Evolutionary conservation across 1,284 basidiomycete genomes (phyloP), one percentile per base, ranked within the genome.

Genomic region (Leccinum discolor): DNA sequence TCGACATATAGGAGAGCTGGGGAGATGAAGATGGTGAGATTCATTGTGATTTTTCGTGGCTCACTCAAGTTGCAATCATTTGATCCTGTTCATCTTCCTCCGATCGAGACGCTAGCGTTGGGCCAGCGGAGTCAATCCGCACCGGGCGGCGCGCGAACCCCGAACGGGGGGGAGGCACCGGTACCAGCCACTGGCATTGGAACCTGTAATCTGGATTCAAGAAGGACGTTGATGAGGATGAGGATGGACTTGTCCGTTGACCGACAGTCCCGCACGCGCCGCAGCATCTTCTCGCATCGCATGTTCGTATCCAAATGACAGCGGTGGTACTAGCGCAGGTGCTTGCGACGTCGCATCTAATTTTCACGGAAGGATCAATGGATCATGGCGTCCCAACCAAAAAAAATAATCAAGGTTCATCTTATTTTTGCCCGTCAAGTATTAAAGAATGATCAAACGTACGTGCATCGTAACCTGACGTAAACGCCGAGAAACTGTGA

Each of bases 381-480:
- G 44, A 47, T 47, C 44, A 47, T 8, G 42, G 16, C 42, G 42
- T 42, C 42, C 42, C 63, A 56, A 40, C 2, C 5, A 63, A 44
- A 57, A 47, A 50, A 4, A 47, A 44, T 38, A 29, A 47, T 40
- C 38, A 61, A 50, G 47, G 47, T 21, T 50, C n/a, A n/a, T 18
- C 18, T 18, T 11, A 8, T 47, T 47, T 47, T 47, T 18, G 44
- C n/a, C 44, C 44, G 35, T 5, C 4, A n/a, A 47, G 61, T 60
- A 65, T 57, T 59, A 59, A 59, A 54, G 72, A 65, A 64, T 61
- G 62, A 68, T 65, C 66, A 63, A 63, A 76, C 76, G 70, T 40
- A 75, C 76, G 75, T 64, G 71, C 50, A 62, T 74, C 67, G 57
- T 76, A 74, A 63, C 63, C 64, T 70, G 75, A 68, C 63, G 70